Evolutionary conservation across 139 green algal species (phyloP), one percentile per base, ranked within the genome.

Genomic region (Bryopsis sp.): DNA sequence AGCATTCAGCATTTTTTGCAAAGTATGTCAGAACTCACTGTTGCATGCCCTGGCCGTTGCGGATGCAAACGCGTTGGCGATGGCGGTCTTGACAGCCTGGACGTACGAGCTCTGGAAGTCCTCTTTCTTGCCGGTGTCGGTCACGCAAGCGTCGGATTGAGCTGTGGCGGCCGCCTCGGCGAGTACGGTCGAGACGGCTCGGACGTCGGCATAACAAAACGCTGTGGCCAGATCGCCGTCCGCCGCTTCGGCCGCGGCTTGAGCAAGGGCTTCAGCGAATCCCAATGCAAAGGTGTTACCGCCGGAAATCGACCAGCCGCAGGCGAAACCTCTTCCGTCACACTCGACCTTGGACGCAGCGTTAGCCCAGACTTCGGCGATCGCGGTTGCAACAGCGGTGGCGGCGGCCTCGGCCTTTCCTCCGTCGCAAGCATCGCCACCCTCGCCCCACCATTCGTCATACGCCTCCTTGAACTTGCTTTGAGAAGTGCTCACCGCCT

Each of bases 71-170:
- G 58, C 58, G n/a, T 39, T 65, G 28, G 58, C 58, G 5, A 46
- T 35, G 7, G 58, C 58, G 8, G 8, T 39, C 24, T 31, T n/a
- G 29, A 65, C 58, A 24, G 3, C 4, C 24, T 65, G 15, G 58
- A 65, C 58, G 28, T 47, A 15, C 4, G 58, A 31, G 4, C 43
- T 24, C 58, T 65, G 58, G 58, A 65, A 65, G 58, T 65, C 58
- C 24, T 65, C 28, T n/a, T 39, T n/a, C 4, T 3, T 24, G 24
- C 58, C 58, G 7, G 58, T 46, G 58, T 26, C 58, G 6, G 39
- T 65, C 3, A 65, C 58, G 58, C 58, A 65, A 5, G 58, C 58
- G 3, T 7, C n/a, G 4, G 58, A 65, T 22, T 43, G 28, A 6
- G 58, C 58, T 3, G 28, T 24, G 28, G 58, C 58, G 4, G 58